Percentiles rank a stretch among this genome's conserved stretches.
phyloP scores from a whole-genome alignment of 768 basidiomycete species.

The Trametes elegans region DNA sequence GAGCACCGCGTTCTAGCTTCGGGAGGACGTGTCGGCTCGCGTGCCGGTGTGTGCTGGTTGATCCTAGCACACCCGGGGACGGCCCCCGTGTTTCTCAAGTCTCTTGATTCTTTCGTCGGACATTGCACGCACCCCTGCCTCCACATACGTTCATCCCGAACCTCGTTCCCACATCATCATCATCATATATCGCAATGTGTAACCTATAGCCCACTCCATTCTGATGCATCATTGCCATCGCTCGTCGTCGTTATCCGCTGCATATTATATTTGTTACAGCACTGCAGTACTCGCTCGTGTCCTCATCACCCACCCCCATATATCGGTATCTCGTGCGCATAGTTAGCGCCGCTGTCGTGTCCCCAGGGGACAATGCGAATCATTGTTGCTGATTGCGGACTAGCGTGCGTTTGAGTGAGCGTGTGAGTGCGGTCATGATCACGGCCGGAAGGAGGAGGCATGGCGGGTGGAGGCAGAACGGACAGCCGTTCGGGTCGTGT shows the following conservation, averaged over 20 bases:
- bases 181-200: constrained; percentile 16
- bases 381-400: no score
- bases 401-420: no score
- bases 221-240: constrained; percentile 18
- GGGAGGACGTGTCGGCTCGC: constrained; percentile 12
- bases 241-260: constrained; percentile 15
- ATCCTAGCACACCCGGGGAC: neutral
- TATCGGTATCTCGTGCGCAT: constrained; percentile 7
- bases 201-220: constrained; percentile 12
- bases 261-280: constrained; percentile 12
- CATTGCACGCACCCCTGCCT: constrained; percentile 3
- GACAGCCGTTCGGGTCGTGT: no score
- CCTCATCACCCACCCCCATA: constrained; percentile 2
- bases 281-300: constrained; percentile 1
- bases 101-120: constrained; percentile 16
- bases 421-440: no score
- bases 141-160: neutral
- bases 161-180: neutral
- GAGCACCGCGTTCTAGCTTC: constrained; percentile 13
- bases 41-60: constrained; percentile 7
- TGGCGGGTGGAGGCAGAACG: no score
- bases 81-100: constrained; percentile 18
- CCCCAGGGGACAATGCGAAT: neutral
- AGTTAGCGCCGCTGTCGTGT: neutral
- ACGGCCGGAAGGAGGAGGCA: no score